Percentiles rank a stretch among this genome's conserved stretches.
Conservation (phyloP, 2,329 filamentous ascomycete genomes). For the Apiospora hydei region DNA sequence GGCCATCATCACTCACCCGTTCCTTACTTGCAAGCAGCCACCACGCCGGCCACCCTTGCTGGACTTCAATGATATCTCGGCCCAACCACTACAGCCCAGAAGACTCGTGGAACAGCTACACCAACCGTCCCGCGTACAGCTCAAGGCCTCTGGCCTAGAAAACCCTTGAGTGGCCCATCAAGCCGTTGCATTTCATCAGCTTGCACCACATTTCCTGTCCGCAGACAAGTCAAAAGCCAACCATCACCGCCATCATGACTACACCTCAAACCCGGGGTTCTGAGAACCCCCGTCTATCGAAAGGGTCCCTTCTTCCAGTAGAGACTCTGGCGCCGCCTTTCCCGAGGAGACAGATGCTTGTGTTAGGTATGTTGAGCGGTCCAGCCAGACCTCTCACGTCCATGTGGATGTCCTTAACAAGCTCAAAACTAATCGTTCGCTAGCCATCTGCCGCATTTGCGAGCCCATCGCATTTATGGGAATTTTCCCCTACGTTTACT, state of each 20-base stretch:
- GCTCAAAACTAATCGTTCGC: slow-evolving; percentile 20
- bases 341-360: slow-evolving; percentile 46
- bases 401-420: not conserved
- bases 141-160: slow-evolving; percentile 5
- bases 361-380: slow-evolving; percentile 42
- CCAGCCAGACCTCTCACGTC: not conserved
- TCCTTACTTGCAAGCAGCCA: not conserved
- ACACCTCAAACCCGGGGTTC: slow-evolving; percentile 9
- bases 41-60: not conserved
- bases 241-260: slow-evolving; percentile 13
- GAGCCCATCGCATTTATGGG: slow-evolving; percentile 99
- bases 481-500: slow-evolving; percentile 98
- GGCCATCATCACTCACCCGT: not conserved
- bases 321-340: slow-evolving; percentile 38
- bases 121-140: not conserved
- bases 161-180: not conserved
- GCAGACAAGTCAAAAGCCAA: not conserved
- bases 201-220: not conserved
- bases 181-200: not conserved
- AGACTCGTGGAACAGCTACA: not conserved
- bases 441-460: slow-evolving; percentile 93
- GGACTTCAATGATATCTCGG: slow-evolving; percentile 4
- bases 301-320: slow-evolving; percentile 11
- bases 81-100: not conserved
- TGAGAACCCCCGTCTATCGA: not conserved